A percentile compares a stretch with the other conserved stretches of the same genome.
These are phyloP conservation scores for Citrullus amarus DNA, from an alignment of 306 rosid species.

Conservation along the genomic window DNA sequence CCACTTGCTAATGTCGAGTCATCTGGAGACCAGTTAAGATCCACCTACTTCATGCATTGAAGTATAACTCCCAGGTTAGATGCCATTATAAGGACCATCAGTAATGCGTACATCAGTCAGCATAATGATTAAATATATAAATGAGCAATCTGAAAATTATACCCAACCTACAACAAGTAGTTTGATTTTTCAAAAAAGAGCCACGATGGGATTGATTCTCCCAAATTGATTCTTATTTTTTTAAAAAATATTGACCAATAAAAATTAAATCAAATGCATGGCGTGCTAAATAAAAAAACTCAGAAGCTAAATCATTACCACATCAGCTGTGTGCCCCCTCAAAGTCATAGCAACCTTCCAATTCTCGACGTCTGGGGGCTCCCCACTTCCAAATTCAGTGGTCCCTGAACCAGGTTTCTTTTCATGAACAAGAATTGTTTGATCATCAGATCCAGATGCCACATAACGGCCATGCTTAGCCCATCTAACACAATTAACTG, in stretches of 20 bases:
- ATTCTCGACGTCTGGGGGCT: slow-evolving; percentile 94
- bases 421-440: slow-evolving; percentile 82
- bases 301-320: slow-evolving; percentile 64
- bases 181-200: neutral
- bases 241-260: neutral
- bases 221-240: neutral
- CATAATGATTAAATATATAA: neutral
- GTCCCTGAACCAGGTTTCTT: slow-evolving; percentile 99
- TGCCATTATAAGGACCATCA: slow-evolving; percentile 14
- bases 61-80: slow-evolving; percentile 45
- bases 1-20: slow-evolving; percentile 90
- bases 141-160: neutral
- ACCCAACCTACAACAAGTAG: neutral
- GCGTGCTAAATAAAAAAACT: neutral
- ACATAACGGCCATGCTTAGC: slow-evolving; percentile 83
- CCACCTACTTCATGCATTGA: slow-evolving; percentile 98
- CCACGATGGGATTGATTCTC: neutral
- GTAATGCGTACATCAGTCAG: neutral
- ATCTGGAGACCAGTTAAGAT: slow-evolving; percentile 99
- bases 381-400: slow-evolving; percentile 97
- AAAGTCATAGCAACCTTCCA: slow-evolving; percentile 93
- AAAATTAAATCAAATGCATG: neutral
- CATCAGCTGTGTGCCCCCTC: slow-evolving; percentile 98
- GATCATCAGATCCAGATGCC: slow-evolving; percentile 98
- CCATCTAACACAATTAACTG: slow-evolving; percentile 99